Evolutionary conservation across 2,329 filamentous ascomycete species (phyloP).

Genomic region (Calonectria ilicicola): DNA sequence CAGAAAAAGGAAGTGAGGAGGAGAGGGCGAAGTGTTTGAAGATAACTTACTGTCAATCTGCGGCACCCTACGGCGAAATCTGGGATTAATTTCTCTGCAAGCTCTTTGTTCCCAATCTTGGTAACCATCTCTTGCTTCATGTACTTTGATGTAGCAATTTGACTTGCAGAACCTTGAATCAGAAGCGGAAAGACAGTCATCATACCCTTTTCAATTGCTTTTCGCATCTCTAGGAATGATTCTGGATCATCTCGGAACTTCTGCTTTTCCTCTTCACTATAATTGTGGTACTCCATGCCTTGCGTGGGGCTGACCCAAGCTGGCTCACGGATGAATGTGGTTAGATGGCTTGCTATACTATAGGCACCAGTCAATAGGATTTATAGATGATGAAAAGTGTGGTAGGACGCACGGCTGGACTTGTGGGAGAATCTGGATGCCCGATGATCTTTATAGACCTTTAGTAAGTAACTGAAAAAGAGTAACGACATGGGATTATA

Average conservation of each 20-base stretch:
- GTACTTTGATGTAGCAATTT: background rate
- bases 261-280: background rate
- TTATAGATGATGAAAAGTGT: too few relatives aligned
- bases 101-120: background rate
- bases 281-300: background rate
- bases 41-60: background rate
- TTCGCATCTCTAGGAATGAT: background rate
- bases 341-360: background rate
- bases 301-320: background rate
- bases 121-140: background rate
- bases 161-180: background rate
- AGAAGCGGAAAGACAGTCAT: background rate
- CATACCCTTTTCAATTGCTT: background rate
- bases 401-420: background rate
- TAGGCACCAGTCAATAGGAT: background rate
- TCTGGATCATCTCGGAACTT: background rate
- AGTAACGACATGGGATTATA: background rate
- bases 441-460: background rate
- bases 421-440: slow-evolving; percentile 8
- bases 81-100: background rate
- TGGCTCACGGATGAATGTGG: background rate
- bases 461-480: too few relatives aligned
- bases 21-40: too few relatives aligned
- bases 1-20: too few relatives aligned
- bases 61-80: slow-evolving; percentile 9